Base-by-base conservation (phyloP, 2,329 filamentous ascomycete species). In the Hypomyces rosellus region DNA sequence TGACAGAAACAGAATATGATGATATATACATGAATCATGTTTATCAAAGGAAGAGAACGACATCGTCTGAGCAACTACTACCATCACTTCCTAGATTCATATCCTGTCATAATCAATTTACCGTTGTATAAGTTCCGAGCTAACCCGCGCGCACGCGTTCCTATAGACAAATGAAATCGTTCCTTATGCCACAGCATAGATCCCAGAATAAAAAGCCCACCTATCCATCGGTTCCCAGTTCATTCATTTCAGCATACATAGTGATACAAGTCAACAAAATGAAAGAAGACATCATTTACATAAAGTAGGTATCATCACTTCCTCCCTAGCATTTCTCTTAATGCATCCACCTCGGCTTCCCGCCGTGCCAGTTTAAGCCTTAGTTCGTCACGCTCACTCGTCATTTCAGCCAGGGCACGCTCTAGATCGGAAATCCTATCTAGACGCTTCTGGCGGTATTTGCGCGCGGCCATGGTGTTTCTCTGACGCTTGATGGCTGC, bases 391-490 rank as follows among this genome's bases (percentile, higher is more conserved):
- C 82, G 69, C 61, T 88, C 84, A 44, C 73, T 65, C 52, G 77
- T 78, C 61, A 83, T 75, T 40, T 77, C 73, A 43, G 75, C 75
- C 39, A 88, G 68, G 16, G 79, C 75, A 8, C 69, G 65, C 64
- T 88, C 84, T 33, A 88, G 73, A 54, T 80, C 77, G 22, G 68
- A 69, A 64, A 86, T 79, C 54, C 82, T 80, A 58, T 88, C 84
- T 34, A 87, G 74, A 42, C 83, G 80, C 64, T 85, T 85, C 63
- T 88, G 84, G 22, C 85, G 80, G 62, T 86, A 88, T 54, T 84
- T 82, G 54, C 82, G 77, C 30, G 85, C 85, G n/a, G 85, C 84
- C 54, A 86, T 74, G 13, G 84, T 88, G 65, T 88, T 88, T 54
- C 80, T 77, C 54, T 80, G 78, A 25, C 85, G 81, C 65, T 86